Conservation (phyloP, 768 basidiomycete species). For the Xerocomellus intermedius region DNA sequence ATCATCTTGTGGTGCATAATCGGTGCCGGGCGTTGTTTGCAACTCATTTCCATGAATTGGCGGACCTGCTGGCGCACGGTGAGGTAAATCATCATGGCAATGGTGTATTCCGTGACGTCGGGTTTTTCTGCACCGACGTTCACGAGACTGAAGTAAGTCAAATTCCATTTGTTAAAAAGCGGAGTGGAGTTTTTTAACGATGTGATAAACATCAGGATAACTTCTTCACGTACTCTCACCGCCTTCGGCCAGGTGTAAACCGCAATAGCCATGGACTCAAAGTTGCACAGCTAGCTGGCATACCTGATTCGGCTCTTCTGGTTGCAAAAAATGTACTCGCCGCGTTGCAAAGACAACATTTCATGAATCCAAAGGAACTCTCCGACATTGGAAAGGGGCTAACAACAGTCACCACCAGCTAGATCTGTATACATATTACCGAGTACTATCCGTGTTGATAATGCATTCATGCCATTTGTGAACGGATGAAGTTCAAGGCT, state of each 20-base stretch:
- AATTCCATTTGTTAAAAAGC: not conserved
- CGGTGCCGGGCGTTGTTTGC: constrained; percentile 88
- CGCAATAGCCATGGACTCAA: constrained; percentile 88
- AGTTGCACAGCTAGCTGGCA: constrained; percentile 83
- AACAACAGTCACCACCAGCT: constrained; percentile 13
- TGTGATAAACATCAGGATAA: constrained; percentile 48
- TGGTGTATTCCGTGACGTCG: constrained; percentile 57
- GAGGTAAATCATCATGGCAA: constrained; percentile 38
- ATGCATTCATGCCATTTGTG: constrained; percentile 37
- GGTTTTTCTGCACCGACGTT: constrained; percentile 89
- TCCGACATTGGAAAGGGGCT: constrained; percentile 32
- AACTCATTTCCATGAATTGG: constrained; percentile 97
- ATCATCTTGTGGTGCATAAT: constrained; percentile 73
- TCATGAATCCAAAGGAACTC: constrained; percentile 29
- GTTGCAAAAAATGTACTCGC: constrained; percentile 58
- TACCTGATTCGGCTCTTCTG: constrained; percentile 61
- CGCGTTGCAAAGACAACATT: constrained; percentile 34
- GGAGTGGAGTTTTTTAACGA: not conserved
- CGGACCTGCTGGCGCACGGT: constrained; percentile 73
- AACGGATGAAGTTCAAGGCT: constrained; percentile 86
- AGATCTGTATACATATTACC: constrained; percentile 1
- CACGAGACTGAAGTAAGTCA: constrained; percentile 68
- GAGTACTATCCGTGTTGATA: not conserved
- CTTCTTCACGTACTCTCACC: constrained; percentile 82
- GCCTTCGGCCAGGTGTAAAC: constrained; percentile 79